phyloP scores from a whole-genome alignment of 75 land plant genomes.

The Cupressus sempervirens region DNA sequence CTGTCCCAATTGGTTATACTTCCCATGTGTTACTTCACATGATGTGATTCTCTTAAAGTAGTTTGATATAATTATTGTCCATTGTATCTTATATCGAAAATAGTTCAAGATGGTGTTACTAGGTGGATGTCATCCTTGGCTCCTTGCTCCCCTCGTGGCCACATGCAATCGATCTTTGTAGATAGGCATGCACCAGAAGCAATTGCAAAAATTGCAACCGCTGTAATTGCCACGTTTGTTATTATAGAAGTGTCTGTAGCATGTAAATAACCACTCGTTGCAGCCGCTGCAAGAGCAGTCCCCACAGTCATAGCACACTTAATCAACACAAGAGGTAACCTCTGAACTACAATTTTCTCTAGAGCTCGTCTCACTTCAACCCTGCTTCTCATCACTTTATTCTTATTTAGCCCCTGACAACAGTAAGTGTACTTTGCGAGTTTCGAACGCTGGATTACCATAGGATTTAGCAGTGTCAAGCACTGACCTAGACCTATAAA shows the following conservation, averaged over 20 bases:
- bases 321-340: conserved; percentile 24
- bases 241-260: conserved; percentile 56
- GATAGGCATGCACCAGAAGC: conserved; percentile 87
- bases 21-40: too few relatives aligned
- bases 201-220: conserved; percentile 72
- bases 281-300: conserved; percentile 24
- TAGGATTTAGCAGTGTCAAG: neutral
- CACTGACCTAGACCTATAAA: neutral
- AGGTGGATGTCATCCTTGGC: too few relatives aligned
- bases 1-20: too few relatives aligned
- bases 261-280: conserved; percentile 23
- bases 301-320: conserved; percentile 26
- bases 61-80: too few relatives aligned
- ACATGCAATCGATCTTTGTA: conserved; percentile 69
- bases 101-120: too few relatives aligned
- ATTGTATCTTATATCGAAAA: too few relatives aligned
- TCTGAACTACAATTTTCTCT: conserved; percentile 2
- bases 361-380: neutral
- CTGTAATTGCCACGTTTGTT: conserved; percentile 73
- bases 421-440: neutral
- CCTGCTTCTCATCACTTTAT: neutral
- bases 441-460: neutral
- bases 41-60: too few relatives aligned
- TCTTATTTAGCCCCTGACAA: neutral
- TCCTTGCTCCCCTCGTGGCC: conserved; percentile 53